A percentile compares a stretch with the other conserved stretches of the same genome.
These are phyloP conservation scores for Stagonosporopsis vannaccii DNA, from an alignment of 2,329 filamentous ascomycete genomes.

Conservation along the genomic window DNA sequence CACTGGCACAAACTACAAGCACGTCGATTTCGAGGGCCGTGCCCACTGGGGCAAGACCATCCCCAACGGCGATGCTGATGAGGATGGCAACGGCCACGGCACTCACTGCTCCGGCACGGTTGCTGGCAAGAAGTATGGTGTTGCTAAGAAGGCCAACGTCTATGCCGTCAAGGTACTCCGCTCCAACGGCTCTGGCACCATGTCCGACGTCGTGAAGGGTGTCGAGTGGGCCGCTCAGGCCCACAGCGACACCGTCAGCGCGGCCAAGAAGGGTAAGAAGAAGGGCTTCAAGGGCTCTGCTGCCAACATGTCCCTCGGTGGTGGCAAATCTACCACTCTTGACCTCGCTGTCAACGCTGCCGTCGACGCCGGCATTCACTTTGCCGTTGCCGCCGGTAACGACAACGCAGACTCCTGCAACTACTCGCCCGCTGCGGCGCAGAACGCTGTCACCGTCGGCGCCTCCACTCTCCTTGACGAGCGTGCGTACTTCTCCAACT, in stretches of 20 bases:
- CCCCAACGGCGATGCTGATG: constrained; percentile 80
- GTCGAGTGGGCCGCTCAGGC: constrained; percentile 90
- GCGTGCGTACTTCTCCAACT: constrained; percentile 99
- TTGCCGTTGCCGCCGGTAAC: constrained; percentile 97
- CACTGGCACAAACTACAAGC: constrained; percentile 90
- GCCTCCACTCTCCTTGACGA: constrained; percentile 92
- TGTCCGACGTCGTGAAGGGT: constrained; percentile 98
- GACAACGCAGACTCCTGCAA: constrained; percentile 99
- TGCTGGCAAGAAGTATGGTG: constrained; percentile 98
- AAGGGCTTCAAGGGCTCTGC: constrained; percentile 99
- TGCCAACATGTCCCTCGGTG: constrained; percentile 99
- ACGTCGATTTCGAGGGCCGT: constrained; percentile 97
- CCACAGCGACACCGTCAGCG: constrained; percentile 77
- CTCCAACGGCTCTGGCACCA: constrained; percentile 96
- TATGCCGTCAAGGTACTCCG: constrained; percentile 98
- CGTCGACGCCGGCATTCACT: constrained; percentile 90
- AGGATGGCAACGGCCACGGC: constrained; percentile 96
- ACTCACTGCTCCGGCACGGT: constrained; percentile 99
- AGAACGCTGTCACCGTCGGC: constrained; percentile 93
- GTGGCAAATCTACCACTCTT: constrained; percentile 92
- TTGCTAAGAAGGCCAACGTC: constrained; percentile 97
- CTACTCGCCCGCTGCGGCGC: constrained; percentile 94
- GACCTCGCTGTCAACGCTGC: constrained; percentile 94
- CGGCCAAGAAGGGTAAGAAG: constrained; percentile 84
- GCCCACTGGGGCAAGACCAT: constrained; percentile 98